Evolutionary conservation across 2,329 filamentous ascomycete genomes (phyloP).

Genomic region (Cladosporium sp.): DNA sequence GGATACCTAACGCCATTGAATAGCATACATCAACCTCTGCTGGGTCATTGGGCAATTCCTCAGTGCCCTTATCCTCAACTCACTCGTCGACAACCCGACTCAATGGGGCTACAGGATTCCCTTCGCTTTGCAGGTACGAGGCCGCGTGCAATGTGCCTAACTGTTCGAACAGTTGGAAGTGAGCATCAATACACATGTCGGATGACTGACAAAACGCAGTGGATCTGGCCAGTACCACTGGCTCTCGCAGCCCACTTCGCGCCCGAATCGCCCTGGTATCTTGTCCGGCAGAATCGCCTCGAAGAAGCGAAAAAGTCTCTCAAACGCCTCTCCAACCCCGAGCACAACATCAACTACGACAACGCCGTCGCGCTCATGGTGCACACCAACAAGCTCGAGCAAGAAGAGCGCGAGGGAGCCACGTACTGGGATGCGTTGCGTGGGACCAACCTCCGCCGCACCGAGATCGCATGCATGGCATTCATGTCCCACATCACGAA

Average conservation of each 20-base stretch:
- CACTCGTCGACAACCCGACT: constrained; percentile 25
- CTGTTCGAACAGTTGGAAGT: no score
- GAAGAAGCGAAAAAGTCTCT: constrained; percentile 18
- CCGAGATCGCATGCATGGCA: constrained; percentile 37
- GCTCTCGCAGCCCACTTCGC: constrained; percentile 20
- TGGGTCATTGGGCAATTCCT: constrained; percentile 37
- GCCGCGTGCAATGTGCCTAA: background rate
- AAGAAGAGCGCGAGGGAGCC: constrained; percentile 24
- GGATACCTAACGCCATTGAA: constrained; percentile 28
- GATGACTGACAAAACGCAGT: constrained; percentile 21
- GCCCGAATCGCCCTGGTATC: constrained; percentile 22
- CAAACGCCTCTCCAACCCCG: constrained; percentile 16
- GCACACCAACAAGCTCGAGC: constrained; percentile 35
- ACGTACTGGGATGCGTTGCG: constrained; percentile 36
- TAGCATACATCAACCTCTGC: constrained; percentile 44
- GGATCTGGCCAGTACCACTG: constrained; percentile 40
- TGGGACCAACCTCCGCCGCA: constrained; percentile 42
- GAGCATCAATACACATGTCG: no score
- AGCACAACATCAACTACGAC: constrained; percentile 24
- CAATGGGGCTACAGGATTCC: constrained; percentile 37
- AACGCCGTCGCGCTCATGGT: constrained; percentile 36
- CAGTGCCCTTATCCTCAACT: constrained; percentile 30
- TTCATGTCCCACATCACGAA: constrained; percentile 36
- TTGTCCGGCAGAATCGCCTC: constrained; percentile 18
- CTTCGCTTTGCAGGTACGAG: constrained; percentile 34